These are phyloP conservation scores for Scenedesmus sp. DNA, from an alignment of 163 green algal genomes.

Conservation along the genomic window DNA sequence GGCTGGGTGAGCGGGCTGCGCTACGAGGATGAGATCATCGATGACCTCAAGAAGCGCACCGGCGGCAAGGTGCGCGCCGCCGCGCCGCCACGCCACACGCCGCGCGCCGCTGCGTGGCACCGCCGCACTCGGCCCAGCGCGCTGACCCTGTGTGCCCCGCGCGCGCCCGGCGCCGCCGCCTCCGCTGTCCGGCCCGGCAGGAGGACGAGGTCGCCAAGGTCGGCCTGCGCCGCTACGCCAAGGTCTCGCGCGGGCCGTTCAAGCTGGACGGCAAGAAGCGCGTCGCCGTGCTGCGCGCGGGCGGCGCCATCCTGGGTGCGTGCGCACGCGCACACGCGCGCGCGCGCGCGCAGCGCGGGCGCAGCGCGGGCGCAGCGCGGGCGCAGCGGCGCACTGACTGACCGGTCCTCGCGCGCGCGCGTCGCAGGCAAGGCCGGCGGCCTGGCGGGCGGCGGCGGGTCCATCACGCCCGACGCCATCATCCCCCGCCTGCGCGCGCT, in stretches of 20 bases:
- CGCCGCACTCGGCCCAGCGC: no score
- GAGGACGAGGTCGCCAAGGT: slow-evolving; percentile 57
- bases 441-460: slow-evolving; percentile 43
- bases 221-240: slow-evolving; percentile 70
- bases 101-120: no score
- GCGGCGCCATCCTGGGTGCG: slow-evolving; percentile 79
- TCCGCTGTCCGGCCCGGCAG: no score
- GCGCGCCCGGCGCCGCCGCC: no score
- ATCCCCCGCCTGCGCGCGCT: slow-evolving; percentile 78
- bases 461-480: slow-evolving; percentile 79
- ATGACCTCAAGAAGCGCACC: slow-evolving; percentile 79
- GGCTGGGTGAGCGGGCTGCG: slow-evolving; percentile 84
- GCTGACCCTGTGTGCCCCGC: no score
- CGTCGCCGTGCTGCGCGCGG: slow-evolving; percentile 84
- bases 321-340: no score
- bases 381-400: not conserved
- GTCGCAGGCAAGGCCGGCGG: slow-evolving; percentile 48
- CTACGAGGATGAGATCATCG: slow-evolving; percentile 92
- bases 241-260: slow-evolving; percentile 74
- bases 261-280: slow-evolving; percentile 72
- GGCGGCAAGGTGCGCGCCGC: slow-evolving; percentile 40
- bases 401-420: no score
- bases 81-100: no score
- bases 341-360: no score
- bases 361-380: no score